Evolutionary conservation across 1,284 basidiomycete genomes (phyloP).

Genomic region (Veloporphyrellus conicus): DNA sequence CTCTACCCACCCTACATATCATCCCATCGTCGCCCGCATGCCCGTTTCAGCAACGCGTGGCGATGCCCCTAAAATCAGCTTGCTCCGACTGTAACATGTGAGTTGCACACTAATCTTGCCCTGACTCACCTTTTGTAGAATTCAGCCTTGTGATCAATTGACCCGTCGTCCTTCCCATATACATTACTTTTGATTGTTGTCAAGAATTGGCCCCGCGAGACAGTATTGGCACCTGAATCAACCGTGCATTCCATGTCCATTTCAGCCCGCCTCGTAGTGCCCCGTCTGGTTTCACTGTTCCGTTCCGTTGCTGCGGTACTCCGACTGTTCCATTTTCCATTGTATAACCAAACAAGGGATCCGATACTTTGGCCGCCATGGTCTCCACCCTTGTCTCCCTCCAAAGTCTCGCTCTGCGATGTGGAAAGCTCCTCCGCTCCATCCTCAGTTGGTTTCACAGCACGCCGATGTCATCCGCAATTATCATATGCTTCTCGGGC

Average conservation of each 20-base stretch:
- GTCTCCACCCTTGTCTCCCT: slow-evolving; percentile 1
- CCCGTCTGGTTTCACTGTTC: slow-evolving; percentile 15
- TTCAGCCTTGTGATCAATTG: slow-evolving; percentile 2
- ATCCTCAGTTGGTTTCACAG: slow-evolving; percentile 15
- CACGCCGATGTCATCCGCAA: slow-evolving; percentile 22
- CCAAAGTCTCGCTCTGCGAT: background rate
- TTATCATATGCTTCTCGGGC: slow-evolving; percentile 15
- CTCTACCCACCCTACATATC: background rate
- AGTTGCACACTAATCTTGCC: slow-evolving; percentile 14
- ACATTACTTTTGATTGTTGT: slow-evolving; percentile 9
- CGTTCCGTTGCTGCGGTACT: slow-evolving; percentile 1
- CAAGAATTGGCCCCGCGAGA: slow-evolving; percentile 5
- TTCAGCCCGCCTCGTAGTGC: background rate
- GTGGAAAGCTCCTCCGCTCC: background rate
- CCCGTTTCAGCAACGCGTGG: slow-evolving; percentile 9
- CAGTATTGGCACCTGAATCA: slow-evolving; percentile 4
- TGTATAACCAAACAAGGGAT: slow-evolving; percentile 3
- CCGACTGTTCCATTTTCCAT: background rate
- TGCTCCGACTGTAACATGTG: slow-evolving; percentile 5
- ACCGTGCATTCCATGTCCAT: background rate
- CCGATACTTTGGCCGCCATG: background rate
- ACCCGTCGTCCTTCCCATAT: slow-evolving; percentile 2
- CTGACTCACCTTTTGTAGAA: slow-evolving; percentile 19
- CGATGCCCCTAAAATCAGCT: slow-evolving; percentile 6
- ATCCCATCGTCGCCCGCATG: background rate